Evolutionary conservation across 2,329 filamentous ascomycete genomes (phyloP), one percentile per base, ranked within the genome.

Genomic region (Trichoderma koningiopsis): DNA sequence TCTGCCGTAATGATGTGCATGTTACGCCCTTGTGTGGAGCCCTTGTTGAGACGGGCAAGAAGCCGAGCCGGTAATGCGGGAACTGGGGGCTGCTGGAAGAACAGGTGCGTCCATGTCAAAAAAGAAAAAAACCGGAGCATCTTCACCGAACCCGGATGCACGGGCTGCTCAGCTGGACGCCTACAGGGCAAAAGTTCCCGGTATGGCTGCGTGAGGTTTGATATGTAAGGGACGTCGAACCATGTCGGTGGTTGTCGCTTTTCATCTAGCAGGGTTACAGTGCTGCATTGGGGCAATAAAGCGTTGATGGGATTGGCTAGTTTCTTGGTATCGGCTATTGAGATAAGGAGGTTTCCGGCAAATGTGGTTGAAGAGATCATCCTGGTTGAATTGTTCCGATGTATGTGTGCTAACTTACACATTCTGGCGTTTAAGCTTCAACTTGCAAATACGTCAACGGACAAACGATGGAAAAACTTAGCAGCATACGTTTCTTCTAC

Each of bases 141-240:
- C 63, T 59, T 59, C 63, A 67, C 55, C 63, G 63, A 67, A 55
- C 49, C 63, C 55, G 29, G 55, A 55, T 37, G 55, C 55, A 47
- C 6, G 57, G 31, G 5, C 11, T 31, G 27, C 47, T 52, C 63
- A 58, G 63, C 63, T 65, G 53, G 29, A 24, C n/a, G 10, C 37
- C 7, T 37, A 24, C n/a, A 58, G 55, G 55, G 29, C 31, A 58
- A 58, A 29, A 37, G 35, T 53, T 64, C 47, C 47, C 47, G 47
- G 22, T 11, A 49, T 49, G 47, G 47, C 47, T 49, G 47, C 22
- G 47, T 4, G 47, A 35, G 33, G n/a, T 13, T 11, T 40, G 19
- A n/a, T 13, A 33, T 49, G 58, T 33, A 64, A 55, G 31, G 47
- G 61, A 33, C 7, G 33, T 49, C 13, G 8, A 1, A 4, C 29